These are phyloP conservation scores for Boletus subparvulus DNA, from an alignment of 768 basidiomycete genomes.

Conservation along the genomic window DNA sequence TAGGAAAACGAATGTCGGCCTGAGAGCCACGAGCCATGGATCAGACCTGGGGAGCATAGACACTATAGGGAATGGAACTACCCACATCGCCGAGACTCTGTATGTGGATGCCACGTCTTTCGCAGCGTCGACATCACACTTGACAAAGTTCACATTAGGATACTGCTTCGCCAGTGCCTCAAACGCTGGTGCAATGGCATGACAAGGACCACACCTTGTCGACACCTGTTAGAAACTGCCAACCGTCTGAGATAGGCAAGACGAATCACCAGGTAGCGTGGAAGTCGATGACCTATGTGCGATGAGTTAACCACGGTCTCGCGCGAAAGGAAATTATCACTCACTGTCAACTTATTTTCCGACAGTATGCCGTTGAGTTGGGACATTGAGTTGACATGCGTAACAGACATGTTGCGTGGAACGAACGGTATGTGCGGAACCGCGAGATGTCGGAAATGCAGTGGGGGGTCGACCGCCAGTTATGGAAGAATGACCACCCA, in stretches of 20 bases:
- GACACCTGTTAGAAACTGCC: slow-evolving; percentile 7
- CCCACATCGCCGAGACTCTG: slow-evolving; percentile 71
- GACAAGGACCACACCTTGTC: slow-evolving; percentile 82
- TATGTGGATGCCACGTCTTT: slow-evolving; percentile 65
- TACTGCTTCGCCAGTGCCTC: slow-evolving; percentile 71
- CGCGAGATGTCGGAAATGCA: too few species aligned
- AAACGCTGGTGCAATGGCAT: slow-evolving; percentile 74
- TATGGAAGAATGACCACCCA: too few species aligned
- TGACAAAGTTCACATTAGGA: slow-evolving; percentile 74
- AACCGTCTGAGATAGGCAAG: slow-evolving; percentile 1
- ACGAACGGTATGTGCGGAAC: too few species aligned
- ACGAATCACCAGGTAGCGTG: slow-evolving; percentile 71
- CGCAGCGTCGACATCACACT: slow-evolving; percentile 76
- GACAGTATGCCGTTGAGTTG: slow-evolving; percentile 61
- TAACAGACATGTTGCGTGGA: slow-evolving; percentile 50
- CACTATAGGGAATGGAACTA: background rate
- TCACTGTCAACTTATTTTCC: slow-evolving; percentile 64
- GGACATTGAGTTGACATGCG: slow-evolving; percentile 59
- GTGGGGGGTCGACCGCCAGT: too few species aligned
- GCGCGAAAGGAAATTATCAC: slow-evolving; percentile 6
- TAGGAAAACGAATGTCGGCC: slow-evolving; percentile 85
- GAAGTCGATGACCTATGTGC: slow-evolving; percentile 75
- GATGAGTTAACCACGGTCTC: background rate
- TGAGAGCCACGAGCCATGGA: slow-evolving; percentile 24
- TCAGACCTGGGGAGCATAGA: background rate